Percentiles rank a stretch among this genome's conserved stretches.
Conservation (phyloP, 345 rosid species). For the Dovyalis caffra region DNA sequence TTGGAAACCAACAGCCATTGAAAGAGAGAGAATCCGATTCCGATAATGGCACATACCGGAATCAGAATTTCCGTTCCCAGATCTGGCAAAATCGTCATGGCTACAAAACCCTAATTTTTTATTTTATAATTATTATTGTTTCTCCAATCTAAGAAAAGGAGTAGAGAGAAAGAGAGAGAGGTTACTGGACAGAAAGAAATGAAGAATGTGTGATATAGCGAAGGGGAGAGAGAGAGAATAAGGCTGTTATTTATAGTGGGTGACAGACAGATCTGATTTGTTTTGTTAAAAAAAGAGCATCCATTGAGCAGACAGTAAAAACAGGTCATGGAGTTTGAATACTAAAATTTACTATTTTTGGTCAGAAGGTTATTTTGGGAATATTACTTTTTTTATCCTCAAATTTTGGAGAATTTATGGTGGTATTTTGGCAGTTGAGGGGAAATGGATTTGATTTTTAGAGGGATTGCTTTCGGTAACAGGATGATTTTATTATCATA, state of each 20-base stretch:
- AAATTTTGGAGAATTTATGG: background rate
- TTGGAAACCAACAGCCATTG: conserved; percentile 78
- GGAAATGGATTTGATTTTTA: too few species aligned
- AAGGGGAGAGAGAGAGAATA: background rate
- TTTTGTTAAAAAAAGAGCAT: too few species aligned
- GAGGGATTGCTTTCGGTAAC: too few species aligned
- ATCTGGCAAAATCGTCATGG: conserved; percentile 65
- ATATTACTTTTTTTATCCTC: background rate
- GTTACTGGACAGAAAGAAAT: background rate
- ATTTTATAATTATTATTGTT: too few species aligned
- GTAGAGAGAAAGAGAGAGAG: background rate
- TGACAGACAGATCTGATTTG: background rate
- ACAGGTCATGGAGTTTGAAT: background rate
- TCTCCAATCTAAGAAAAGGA: background rate
- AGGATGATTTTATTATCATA: too few species aligned
- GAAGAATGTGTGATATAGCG: background rate
- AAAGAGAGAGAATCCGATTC: conserved; percentile 65
- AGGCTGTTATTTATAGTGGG: background rate
- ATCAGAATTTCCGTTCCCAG: conserved; percentile 75
- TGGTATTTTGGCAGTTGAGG: too few species aligned
- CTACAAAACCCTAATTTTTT: background rate
- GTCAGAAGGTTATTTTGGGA: background rate
- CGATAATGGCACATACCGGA: conserved; percentile 76
- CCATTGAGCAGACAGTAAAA: too few species aligned
- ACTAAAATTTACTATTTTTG: background rate